Base-by-base conservation (phyloP, 495 filamentous ascomycete genomes). In the Tirmania nivea region DNA sequence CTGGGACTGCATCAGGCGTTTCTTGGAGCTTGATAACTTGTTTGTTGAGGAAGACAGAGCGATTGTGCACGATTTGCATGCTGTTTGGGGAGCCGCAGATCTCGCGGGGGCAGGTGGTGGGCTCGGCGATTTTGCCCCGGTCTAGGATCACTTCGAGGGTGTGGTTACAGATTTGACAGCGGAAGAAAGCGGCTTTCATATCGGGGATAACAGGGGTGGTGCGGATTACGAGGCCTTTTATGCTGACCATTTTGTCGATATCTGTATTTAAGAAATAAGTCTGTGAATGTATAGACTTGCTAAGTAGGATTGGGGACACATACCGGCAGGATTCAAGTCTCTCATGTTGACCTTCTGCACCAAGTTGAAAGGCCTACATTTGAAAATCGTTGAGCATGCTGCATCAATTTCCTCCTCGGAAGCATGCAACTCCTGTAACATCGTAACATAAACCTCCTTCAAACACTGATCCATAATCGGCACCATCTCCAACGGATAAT, bases 1-100 rank as follows among this genome's bases (percentile, higher is more conserved):
- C 84, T 11, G 90, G 90, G 47, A 96, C 79, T 49, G 74, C 83
- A 65, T 99, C 90, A 8, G 90, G 90, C 0, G 90, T 99, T 67
- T 99, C 90, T 66, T 99, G 90, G 34, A 99, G 74, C 68, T 96
- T 96, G 72, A 99, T 94, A 54, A 96, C 86, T 61, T 99, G 90
- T 69, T 96, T 99, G 63, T 99, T 90, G 50, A 85, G 79, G 65
- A 99, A 99, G 12, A 75, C 74, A 58, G 86, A 96, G 52, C 90
- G 84, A 67, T 99, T 96, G 72, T 99, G 90, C 11, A 95, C 73
- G 56, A 99, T 87, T 63, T 95, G 86, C 92, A 99, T 96, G 21
- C 86, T 90, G 65, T 99, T 96, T 56, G 78, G 79, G 48, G 80
- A 78, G 48, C 78, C 75, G 69, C 90, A 99, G 48, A 80, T 76